Evolutionary conservation across 306 rosid species (phyloP).

Genomic region (Quercus dentata): DNA sequence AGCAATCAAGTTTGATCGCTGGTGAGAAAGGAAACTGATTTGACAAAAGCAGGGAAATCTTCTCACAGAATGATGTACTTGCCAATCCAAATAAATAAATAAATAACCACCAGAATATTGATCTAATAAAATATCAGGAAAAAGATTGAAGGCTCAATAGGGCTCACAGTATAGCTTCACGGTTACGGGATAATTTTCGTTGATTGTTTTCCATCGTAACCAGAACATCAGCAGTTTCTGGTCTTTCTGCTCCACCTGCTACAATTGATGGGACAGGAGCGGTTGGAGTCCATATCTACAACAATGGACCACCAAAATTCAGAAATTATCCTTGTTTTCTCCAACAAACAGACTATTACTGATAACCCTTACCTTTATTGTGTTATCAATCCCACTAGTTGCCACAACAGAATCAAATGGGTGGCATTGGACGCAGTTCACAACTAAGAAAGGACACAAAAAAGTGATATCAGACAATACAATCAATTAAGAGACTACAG

Average conservation of each 20-base stretch:
- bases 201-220: constrained; percentile 75
- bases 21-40: neutral
- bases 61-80: neutral
- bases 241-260: constrained; percentile 75
- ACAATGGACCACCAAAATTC: constrained; percentile 27
- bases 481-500: neutral
- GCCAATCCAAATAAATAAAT: neutral
- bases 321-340: constrained; percentile 19
- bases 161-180: constrained; percentile 76
- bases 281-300: constrained; percentile 85
- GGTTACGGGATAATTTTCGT: constrained; percentile 58
- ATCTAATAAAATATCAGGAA: constrained; percentile 9
- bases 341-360: constrained; percentile 2
- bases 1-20: too few relatives aligned
- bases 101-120: neutral
- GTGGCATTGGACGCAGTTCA: constrained; percentile 89
- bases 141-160: constrained; percentile 4
- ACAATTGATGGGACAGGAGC: constrained; percentile 74
- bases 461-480: constrained; percentile 15
- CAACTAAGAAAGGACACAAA: constrained; percentile 52
- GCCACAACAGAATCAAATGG: constrained; percentile 92
- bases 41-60: neutral
- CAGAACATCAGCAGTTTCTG: constrained; percentile 65
- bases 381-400: constrained; percentile 90
- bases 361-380: constrained; percentile 74